Base-by-base conservation (phyloP, 805 yeast species). In the Lipomyces yamadae region DNA sequence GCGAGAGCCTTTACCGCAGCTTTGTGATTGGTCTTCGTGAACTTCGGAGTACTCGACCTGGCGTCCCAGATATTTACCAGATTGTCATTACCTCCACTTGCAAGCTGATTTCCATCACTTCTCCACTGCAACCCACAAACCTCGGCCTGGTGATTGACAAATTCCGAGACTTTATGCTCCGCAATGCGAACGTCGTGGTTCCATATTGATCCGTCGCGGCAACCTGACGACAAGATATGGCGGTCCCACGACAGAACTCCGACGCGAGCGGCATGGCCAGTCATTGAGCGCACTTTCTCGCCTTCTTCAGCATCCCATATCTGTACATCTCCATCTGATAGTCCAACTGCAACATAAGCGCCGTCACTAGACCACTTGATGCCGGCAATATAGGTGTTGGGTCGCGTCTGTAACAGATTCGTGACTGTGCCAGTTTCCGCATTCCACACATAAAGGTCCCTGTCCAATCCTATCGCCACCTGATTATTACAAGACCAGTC, bases 1-100 rank as follows among this genome's bases (percentile, higher is more conserved):
- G 94, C 87, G 59, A 95, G 77, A 1, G 98, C 98, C 78, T 95
- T 95, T 4, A 94, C 97, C 0, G 98, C 98, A 0, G 98, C 97
- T 37, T 85, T 88, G 78, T 94, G 99, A 63, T 86, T 85, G 18
- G 88, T 84, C 76, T 92, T 91, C 13, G 88, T 82, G 76, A 88
- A 91, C 69, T 87, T 84, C 1, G 98, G 97, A 33, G 80, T 75
- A 4, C 81, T 73, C 0, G 86, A 82, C 70, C 97, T 83, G 1
- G 89, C 88, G 76, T 94, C 98, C 98, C 98, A 94, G 58, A 94
- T 88, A 75, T 91, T 89, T 6, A 95, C 97, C 8, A 92, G 79
- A 75, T 95, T 94, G 77, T 95, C 99, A 76, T 95, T 95, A 39
- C 98, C 97, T 10, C 98, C 98, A 2, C 92, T 86, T 0, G 96